Evolutionary conservation across 2,329 filamentous ascomycete genomes (phyloP).

Genomic region (Microdochium bolleyi): DNA sequence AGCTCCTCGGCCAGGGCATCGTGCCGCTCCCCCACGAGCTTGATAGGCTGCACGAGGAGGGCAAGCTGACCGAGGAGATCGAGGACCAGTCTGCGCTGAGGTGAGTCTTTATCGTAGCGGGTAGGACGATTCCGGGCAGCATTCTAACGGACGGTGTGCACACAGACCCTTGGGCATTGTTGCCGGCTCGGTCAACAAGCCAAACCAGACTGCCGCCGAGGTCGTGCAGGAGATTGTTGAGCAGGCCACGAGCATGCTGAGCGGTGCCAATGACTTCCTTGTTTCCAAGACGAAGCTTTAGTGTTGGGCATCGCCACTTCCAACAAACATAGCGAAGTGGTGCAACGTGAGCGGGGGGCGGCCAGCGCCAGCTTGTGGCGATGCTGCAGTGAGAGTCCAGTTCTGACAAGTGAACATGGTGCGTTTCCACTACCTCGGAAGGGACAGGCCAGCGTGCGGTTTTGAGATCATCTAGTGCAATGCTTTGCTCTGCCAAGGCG

Average conservation of each 20-base stretch:
- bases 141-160: background rate
- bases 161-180: constrained; percentile 4
- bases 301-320: too few relatives aligned
- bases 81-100: constrained; percentile 4
- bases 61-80: constrained; percentile 4
- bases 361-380: too few relatives aligned
- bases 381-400: too few relatives aligned
- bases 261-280: background rate
- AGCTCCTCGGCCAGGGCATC: background rate
- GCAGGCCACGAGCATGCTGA: background rate
- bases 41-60: constrained; percentile 4
- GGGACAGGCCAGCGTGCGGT: too few relatives aligned
- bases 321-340: too few relatives aligned
- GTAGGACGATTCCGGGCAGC: background rate
- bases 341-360: too few relatives aligned
- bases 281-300: background rate
- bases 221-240: constrained; percentile 3
- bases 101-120: background rate
- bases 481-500: too few relatives aligned
- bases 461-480: too few relatives aligned
- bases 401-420: too few relatives aligned
- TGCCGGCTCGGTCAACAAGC: constrained; percentile 3
- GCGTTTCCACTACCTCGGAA: too few relatives aligned
- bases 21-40: constrained; percentile 2
- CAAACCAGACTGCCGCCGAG: constrained; percentile 2